Evolutionary conservation across 805 yeast genomes (phyloP).

Genomic region (Ogataea paraovalis): DNA sequence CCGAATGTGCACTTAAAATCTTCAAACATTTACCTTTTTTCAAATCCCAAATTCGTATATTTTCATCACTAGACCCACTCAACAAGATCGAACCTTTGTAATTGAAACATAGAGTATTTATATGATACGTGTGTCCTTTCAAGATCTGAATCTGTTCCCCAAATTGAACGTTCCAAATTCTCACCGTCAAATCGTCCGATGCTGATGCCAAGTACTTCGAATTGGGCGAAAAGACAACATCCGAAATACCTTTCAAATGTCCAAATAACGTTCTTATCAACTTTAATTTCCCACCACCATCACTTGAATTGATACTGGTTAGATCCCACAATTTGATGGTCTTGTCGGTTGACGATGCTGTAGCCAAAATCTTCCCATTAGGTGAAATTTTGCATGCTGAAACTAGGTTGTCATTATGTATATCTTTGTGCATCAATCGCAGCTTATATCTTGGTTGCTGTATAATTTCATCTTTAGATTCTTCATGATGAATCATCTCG

Average conservation of each 20-base stretch:
- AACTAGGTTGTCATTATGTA: conserved; percentile 20
- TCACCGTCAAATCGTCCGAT: conserved; percentile 78
- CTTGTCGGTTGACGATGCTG: conserved; percentile 49
- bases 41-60: conserved; percentile 87
- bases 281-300: conserved; percentile 21
- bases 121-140: conserved; percentile 81
- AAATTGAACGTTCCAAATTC: conserved; percentile 61
- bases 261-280: conserved; percentile 41
- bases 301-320: conserved; percentile 4
- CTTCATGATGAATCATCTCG: not conserved
- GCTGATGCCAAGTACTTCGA: conserved; percentile 72
- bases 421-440: conserved; percentile 6
- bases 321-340: conserved; percentile 57
- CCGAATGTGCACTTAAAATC: conserved; percentile 88
- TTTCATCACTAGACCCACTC: conserved; percentile 87
- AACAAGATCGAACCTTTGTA: conserved; percentile 73
- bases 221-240: conserved; percentile 74
- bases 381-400: conserved; percentile 61
- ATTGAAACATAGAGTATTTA: conserved; percentile 66
- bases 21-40: conserved; percentile 63
- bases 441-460: conserved; percentile 17
- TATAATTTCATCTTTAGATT: conserved; percentile 25
- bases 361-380: conserved; percentile 53
- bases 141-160: conserved; percentile 50
- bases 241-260: conserved; percentile 71